Percentiles rank a stretch among this genome's conserved stretches.
Conservation (phyloP, 306 rosid species). For the Notholithocarpus densiflorus region DNA sequence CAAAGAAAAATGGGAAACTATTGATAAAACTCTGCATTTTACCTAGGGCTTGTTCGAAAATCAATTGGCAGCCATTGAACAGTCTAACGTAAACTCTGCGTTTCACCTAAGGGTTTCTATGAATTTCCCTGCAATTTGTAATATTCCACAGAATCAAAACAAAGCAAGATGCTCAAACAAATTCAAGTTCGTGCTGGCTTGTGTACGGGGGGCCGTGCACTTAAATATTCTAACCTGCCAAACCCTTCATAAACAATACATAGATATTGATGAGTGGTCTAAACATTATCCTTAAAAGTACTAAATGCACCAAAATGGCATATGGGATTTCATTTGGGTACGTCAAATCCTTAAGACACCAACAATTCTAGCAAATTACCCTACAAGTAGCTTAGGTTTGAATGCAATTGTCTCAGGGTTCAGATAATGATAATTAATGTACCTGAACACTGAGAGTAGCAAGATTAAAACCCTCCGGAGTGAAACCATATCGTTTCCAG, state of each 20-base stretch:
- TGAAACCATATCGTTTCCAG: conserved; percentile 95
- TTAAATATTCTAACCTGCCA: conserved; percentile 13
- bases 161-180: conserved; percentile 6
- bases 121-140: neutral
- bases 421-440: conserved; percentile 27
- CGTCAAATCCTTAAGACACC: conserved; percentile 9
- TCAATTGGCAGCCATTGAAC: too few species aligned
- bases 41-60: too few species aligned
- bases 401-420: conserved; percentile 8
- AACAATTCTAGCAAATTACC: conserved; percentile 18
- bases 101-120: neutral
- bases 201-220: neutral
- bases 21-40: too few species aligned
- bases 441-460: conserved; percentile 95
- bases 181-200: conserved; percentile 19
- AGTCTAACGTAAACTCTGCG: too few species aligned
- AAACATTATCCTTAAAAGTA: neutral
- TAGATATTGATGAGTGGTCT: neutral
- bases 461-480: conserved; percentile 98
- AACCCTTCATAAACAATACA: conserved; percentile 5
- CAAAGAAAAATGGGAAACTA: neutral
- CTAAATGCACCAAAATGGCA: conserved; percentile 15
- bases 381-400: neutral
- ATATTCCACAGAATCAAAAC: neutral
- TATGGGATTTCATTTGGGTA: neutral